phyloP scores from a whole-genome alignment of 495 filamentous ascomycete species.

The Tuber melanosporum region DNA sequence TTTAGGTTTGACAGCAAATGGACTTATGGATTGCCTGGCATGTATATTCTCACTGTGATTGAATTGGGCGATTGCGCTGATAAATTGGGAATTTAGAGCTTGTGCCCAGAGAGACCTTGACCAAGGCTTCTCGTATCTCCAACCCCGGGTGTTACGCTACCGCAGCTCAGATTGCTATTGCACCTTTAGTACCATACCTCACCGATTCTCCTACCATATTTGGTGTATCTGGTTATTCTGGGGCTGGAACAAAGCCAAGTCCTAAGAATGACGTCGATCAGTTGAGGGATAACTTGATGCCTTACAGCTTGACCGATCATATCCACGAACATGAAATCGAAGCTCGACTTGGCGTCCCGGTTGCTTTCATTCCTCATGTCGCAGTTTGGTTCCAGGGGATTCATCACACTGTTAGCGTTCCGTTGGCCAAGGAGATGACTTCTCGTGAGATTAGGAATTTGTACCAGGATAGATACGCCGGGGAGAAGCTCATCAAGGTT shows the following conservation, averaged over 20 bases:
- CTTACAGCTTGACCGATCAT: conserved; percentile 90
- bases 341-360: conserved; percentile 63
- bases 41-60: neutral
- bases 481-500: conserved; percentile 89
- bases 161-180: conserved; percentile 86
- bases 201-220: conserved; percentile 79
- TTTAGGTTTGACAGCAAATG: conserved; percentile 85
- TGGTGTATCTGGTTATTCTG: conserved; percentile 92
- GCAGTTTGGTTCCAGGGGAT: conserved; percentile 98
- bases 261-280: conserved; percentile 92
- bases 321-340: conserved; percentile 93
- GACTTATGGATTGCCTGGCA: conserved; percentile 82
- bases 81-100: conserved; percentile 51
- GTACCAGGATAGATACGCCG: conserved; percentile 93
- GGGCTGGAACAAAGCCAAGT: conserved; percentile 89
- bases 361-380: conserved; percentile 92
- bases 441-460: conserved; percentile 88
- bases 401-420: conserved; percentile 83
- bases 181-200: conserved; percentile 72
- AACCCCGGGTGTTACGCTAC: conserved; percentile 98
- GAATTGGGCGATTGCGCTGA: conserved; percentile 10
- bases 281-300: conserved; percentile 82
- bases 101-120: conserved; percentile 66
- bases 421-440: conserved; percentile 73
- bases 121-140: conserved; percentile 75